Evolutionary conservation across 2,329 filamentous ascomycete species (phyloP), one percentile per base, ranked within the genome.

Genomic region (Trichoderma lentiforme): DNA sequence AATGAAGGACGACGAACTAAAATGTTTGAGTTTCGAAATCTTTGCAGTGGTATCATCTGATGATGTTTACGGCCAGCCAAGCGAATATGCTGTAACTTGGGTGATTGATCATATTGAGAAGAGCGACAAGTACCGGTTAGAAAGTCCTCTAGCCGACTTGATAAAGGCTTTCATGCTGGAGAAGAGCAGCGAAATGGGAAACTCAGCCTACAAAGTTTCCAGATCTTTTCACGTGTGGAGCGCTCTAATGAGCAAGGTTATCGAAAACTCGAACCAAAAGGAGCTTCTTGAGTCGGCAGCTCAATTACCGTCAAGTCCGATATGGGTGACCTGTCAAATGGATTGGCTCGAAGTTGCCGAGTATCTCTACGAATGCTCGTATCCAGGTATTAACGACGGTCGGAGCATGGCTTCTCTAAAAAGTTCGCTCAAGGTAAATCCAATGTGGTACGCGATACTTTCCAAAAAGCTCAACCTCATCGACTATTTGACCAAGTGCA

Each of bases 351-450:
- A 66, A 56, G 43, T 66, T 34, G 47, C n/a, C 43, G 63, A 66
- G 63, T 56, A 66, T 36, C 63, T 66, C 43, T 66, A 66, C 43
- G 32, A 66, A 32, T 66, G 26, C 47, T 56, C 63, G 11, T 66
- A 66, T 24, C 43, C 26, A 21, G 63, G 63, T 43, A 66, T 66
- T 26, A 66, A 66, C 18, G 43, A 66, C 32, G 47, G 43, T n/a
- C 63, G 63, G 26, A 32, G 28, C 28, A 56, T 56, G 24, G 11
- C n/a, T 39, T 39, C 36, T 18, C 15, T 39, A 57, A 15, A 8
- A 24, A 57, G 6, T 5, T 8, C 6, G 14, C 18, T 66, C 9
- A 3, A 66, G 9, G 63, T 66, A 12, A 66, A 66, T 32, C 63
- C 63, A 28, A n/a, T 66, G 63, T 66, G 63, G 43, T 66, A 66